Evolutionary conservation across 1,284 basidiomycete genomes (phyloP).

Genomic region (Sanguinoderma infundibulare): DNA sequence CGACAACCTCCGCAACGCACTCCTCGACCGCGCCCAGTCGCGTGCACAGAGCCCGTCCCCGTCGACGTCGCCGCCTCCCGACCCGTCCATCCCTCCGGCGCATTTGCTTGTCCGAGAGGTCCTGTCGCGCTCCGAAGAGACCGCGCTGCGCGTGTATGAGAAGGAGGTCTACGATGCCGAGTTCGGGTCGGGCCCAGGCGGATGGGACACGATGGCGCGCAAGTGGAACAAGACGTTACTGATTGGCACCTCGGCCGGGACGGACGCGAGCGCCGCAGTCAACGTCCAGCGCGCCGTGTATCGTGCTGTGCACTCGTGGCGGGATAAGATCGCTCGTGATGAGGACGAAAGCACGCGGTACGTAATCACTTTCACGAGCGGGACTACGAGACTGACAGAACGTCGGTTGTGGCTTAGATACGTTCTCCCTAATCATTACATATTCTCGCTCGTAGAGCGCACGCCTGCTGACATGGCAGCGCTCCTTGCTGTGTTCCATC

Average conservation of each 20-base stretch:
- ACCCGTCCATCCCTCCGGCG: constrained; percentile 26
- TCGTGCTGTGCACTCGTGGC: constrained; percentile 81
- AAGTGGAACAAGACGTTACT: constrained; percentile 77
- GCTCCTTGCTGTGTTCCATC: constrained; percentile 58
- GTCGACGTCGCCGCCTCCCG: constrained; percentile 34
- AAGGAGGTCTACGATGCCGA: constrained; percentile 72
- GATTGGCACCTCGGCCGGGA: constrained; percentile 36
- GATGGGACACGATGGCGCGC: constrained; percentile 79
- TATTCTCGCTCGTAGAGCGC: constrained; percentile 72
- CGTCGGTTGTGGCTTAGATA: constrained; percentile 47
- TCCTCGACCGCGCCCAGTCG: constrained; percentile 67
- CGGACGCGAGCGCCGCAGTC: constrained; percentile 16
- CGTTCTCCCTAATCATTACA: constrained; percentile 72
- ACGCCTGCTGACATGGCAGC: constrained; percentile 64
- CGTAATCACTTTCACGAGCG: constrained; percentile 32
- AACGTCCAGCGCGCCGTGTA: constrained; percentile 63
- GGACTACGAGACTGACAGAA: neutral
- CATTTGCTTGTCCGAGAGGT: constrained; percentile 56
- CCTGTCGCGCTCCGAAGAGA: constrained; percentile 71
- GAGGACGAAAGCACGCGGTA: constrained; percentile 89
- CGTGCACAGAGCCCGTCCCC: constrained; percentile 36
- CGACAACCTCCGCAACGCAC: constrained; percentile 88
- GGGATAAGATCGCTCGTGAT: constrained; percentile 80
- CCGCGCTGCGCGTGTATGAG: constrained; percentile 71
- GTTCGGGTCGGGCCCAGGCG: constrained; percentile 66